These are phyloP conservation scores for Ophiobolus disseminans DNA, from an alignment of 2,329 filamentous ascomycete species.

Conservation along the genomic window DNA sequence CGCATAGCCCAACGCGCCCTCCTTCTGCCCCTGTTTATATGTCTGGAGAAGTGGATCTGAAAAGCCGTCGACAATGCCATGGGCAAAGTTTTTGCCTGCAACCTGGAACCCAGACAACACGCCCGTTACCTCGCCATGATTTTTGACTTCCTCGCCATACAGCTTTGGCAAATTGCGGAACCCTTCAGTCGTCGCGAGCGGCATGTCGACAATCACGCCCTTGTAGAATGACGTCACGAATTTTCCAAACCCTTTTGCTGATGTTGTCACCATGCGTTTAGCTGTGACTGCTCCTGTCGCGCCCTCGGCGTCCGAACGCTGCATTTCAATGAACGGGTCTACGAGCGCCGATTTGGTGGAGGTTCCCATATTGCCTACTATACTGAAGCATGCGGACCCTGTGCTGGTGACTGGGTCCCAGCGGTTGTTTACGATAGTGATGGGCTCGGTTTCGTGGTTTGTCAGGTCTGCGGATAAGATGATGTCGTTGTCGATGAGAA, in stretches of 20 bases:
- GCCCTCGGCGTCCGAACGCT: conserved; percentile 5
- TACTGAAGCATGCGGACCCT: conserved; percentile 63
- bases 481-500: conserved; percentile 26
- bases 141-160: conserved; percentile 47
- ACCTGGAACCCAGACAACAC: conserved; percentile 35
- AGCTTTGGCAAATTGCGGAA: conserved; percentile 44
- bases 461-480: conserved; percentile 27
- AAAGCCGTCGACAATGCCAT: conserved; percentile 43
- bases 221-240: conserved; percentile 33
- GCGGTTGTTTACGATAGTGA: conserved; percentile 43
- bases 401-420: conserved; percentile 73
- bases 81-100: conserved; percentile 43
- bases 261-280: conserved; percentile 15
- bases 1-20: conserved; percentile 40
- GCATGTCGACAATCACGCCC: conserved; percentile 47
- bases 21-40: conserved; percentile 38
- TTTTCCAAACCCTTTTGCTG: conserved; percentile 26
- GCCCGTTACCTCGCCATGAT: conserved; percentile 43
- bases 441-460: conserved; percentile 27
- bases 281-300: conserved; percentile 9
- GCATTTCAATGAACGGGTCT: conserved; percentile 19
- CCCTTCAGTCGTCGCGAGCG: conserved; percentile 47
- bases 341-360: conserved; percentile 64
- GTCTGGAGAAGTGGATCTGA: conserved; percentile 41
- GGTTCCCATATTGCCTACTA: conserved; percentile 61